These are phyloP conservation scores for Wallacemonas sp. DNA, from an alignment of 208 protist species.

Conservation along the genomic window DNA sequence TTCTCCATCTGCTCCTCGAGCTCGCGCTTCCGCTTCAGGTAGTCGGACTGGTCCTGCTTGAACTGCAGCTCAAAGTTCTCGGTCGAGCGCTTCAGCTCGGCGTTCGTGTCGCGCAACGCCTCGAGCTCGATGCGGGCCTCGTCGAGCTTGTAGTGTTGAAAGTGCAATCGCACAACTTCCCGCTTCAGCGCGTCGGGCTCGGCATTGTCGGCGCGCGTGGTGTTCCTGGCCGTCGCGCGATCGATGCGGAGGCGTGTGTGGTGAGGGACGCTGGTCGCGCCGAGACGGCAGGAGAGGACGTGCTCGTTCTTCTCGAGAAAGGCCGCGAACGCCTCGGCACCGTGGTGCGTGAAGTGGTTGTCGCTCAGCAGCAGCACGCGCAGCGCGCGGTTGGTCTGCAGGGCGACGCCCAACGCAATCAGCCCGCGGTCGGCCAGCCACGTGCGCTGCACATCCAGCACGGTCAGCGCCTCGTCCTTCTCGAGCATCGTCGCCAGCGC, in stretches of 20 bases:
- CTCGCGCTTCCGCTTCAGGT: conserved; percentile 59
- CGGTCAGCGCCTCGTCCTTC: conserved; percentile 37
- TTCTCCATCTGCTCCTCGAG: conserved; percentile 74
- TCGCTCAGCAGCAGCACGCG: conserved; percentile 61
- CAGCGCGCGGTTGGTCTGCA: conserved; percentile 68
- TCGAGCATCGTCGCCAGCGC: conserved; percentile 75
- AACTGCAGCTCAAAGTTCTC: conserved; percentile 82
- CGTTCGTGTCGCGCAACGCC: conserved; percentile 55
- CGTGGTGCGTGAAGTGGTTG: conserved; percentile 86
- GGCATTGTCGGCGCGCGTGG: conserved; percentile 36
- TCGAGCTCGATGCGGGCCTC: conserved; percentile 83
- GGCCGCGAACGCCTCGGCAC: conserved; percentile 68
- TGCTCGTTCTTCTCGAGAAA: conserved; percentile 71
- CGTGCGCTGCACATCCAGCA: conserved; percentile 67
- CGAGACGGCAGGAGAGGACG: conserved; percentile 53
- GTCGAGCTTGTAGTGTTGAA: conserved; percentile 89
- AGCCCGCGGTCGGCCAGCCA: conserved; percentile 81
- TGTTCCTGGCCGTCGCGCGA: conserved; percentile 59
- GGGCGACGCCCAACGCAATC: conserved; percentile 83
- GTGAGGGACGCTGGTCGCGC: conserved; percentile 72
- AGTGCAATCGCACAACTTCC: conserved; percentile 85
- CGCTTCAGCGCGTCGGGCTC: conserved; percentile 71
- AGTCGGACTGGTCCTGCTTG: conserved; percentile 78
- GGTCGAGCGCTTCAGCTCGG: conserved; percentile 61
- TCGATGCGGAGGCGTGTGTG: conserved; percentile 62